Evolutionary conservation across 768 basidiomycete genomes (phyloP).

Genomic region (Pisolithus orientalis): DNA sequence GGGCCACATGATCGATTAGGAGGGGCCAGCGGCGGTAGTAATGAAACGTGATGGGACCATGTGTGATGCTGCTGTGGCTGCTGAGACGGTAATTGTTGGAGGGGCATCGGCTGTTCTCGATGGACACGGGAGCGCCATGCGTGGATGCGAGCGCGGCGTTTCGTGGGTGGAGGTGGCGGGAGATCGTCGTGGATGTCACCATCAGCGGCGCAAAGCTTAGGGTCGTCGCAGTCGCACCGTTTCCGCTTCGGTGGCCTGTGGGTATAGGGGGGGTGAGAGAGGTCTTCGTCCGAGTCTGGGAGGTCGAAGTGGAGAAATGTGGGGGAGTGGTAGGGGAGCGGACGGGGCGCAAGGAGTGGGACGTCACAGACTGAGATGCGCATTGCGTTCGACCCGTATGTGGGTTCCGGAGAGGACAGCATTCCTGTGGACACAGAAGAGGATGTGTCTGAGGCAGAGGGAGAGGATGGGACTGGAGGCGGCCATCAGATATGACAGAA

Average conservation of each 20-base stretch:
- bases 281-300: conserved; percentile 63
- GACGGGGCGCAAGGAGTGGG: conserved; percentile 62
- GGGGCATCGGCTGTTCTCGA: conserved; percentile 1
- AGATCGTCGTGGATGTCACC: neutral
- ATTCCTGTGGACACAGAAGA: conserved; percentile 21
- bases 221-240: conserved; percentile 22
- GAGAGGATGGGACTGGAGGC: conserved; percentile 36
- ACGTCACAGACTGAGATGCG: conserved; percentile 54
- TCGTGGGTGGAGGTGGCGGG: conserved; percentile 7
- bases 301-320: conserved; percentile 63
- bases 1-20: neutral
- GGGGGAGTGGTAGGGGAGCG: conserved; percentile 64
- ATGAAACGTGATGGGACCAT: neutral
- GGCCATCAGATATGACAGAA: conserved; percentile 1
- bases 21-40: neutral
- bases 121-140: conserved; percentile 13
- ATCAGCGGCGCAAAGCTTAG: conserved; percentile 11
- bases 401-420: conserved; percentile 21
- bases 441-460: conserved; percentile 30
- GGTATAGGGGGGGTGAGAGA: conserved; percentile 66
- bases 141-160: conserved; percentile 19
- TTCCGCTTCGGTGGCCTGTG: conserved; percentile 50
- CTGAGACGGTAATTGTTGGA: neutral
- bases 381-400: conserved; percentile 14
- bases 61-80: neutral